These are phyloP conservation scores for Selaginella moellendorffii DNA, from an alignment of 75 land plant species.

Conservation along the genomic window DNA sequence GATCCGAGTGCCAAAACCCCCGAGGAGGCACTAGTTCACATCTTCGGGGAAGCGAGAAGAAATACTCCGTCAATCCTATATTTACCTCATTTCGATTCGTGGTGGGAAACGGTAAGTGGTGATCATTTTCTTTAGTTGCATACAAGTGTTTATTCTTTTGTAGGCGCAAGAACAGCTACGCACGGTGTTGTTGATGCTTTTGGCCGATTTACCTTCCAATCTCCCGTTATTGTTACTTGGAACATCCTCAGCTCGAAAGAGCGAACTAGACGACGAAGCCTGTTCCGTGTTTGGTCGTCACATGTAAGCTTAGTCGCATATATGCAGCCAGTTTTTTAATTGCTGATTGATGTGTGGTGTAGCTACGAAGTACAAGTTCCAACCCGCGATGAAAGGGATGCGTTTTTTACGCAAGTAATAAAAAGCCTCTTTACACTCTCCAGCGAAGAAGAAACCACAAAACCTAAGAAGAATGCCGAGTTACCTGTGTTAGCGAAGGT, in stretches of 20 bases:
- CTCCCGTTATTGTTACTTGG: slow-evolving; percentile 76
- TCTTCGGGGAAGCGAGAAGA: slow-evolving; percentile 92
- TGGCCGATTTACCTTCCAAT: slow-evolving; percentile 83
- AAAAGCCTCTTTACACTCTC: slow-evolving; percentile 43
- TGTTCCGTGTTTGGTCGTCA: slow-evolving; percentile 40
- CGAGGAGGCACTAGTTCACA: slow-evolving; percentile 91
- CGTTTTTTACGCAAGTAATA: slow-evolving; percentile 46
- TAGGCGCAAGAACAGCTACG: slow-evolving; percentile 88
- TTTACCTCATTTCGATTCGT: slow-evolving; percentile 77
- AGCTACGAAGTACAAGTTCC: slow-evolving; percentile 65
- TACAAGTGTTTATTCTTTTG: slow-evolving; percentile 2
- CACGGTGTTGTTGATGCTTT: slow-evolving; percentile 67
- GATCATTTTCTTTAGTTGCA: background rate
- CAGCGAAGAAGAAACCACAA: slow-evolving; percentile 17
- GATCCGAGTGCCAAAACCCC: slow-evolving; percentile 95
- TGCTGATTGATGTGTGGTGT: slow-evolving; percentile 7
- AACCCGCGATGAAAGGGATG: slow-evolving; percentile 42
- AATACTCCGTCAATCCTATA: slow-evolving; percentile 72
- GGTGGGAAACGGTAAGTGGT: slow-evolving; percentile 96
- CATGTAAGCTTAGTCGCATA: too few species aligned
- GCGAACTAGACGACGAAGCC: slow-evolving; percentile 34
- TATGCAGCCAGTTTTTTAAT: background rate
- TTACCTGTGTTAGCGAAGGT: slow-evolving; percentile 63
- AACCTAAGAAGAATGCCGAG: slow-evolving; percentile 16
- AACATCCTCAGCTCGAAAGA: slow-evolving; percentile 35